These are phyloP conservation scores for Paraleonurus japonicus DNA, from an alignment of 257 asterid species.

Conservation along the genomic window DNA sequence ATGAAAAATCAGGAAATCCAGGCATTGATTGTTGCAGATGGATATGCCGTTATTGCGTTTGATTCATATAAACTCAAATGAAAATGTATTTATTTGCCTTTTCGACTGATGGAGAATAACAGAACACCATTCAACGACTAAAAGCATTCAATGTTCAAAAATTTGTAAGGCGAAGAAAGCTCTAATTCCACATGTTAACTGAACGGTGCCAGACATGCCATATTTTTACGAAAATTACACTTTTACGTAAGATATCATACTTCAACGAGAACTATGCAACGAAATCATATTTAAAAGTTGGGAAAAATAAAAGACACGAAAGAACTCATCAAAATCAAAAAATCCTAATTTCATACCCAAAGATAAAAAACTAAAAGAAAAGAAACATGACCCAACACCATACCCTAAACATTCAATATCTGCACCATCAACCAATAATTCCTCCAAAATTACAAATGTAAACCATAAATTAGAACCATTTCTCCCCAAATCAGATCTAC, in stretches of 20 bases:
- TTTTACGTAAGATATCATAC: background rate
- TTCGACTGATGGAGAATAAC: background rate
- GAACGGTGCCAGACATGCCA: constrained; percentile 24
- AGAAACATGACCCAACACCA: background rate
- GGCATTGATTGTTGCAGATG: background rate
- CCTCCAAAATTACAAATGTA: constrained; percentile 15
- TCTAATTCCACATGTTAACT: constrained; percentile 10
- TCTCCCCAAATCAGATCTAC: constrained; percentile 29
- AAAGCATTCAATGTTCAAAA: background rate
- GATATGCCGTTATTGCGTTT: background rate
- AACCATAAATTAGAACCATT: constrained; percentile 20
- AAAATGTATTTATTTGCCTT: background rate
- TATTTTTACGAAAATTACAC: background rate
- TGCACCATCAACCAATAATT: constrained; percentile 18
- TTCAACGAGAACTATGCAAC: constrained; percentile 11
- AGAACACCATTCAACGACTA: background rate
- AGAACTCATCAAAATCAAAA: background rate
- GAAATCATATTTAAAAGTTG: constrained; percentile 2
- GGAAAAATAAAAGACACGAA: constrained; percentile 18
- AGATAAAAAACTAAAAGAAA: background rate
- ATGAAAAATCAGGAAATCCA: constrained; percentile 6
- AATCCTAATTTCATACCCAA: constrained; percentile 3
- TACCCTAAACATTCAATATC: constrained; percentile 28
- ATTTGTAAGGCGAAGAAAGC: background rate
- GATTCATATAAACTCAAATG: background rate